phyloP scores from a whole-genome alignment of 1,284 basidiomycete genomes.

The Ganoderma boninense region DNA sequence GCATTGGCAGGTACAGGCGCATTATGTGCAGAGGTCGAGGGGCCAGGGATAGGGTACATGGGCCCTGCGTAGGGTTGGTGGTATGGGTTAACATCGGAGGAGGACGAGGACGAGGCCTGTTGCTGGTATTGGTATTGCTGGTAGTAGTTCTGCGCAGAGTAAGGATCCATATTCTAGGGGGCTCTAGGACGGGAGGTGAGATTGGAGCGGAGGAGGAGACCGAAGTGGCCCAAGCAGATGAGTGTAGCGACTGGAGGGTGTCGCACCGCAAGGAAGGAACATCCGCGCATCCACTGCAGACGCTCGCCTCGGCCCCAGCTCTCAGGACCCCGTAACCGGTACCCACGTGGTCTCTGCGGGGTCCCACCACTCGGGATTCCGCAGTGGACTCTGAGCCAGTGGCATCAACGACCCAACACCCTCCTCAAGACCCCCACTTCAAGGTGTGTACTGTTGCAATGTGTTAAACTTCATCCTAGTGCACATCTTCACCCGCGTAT shows the following conservation, averaged over 20 bases:
- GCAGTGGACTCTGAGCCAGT: constrained; percentile 12
- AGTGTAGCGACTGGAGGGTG: background rate
- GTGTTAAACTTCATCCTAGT: constrained; percentile 1
- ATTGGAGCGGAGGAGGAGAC: background rate
- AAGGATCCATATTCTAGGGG: constrained; percentile 52
- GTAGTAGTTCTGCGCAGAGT: constrained; percentile 47
- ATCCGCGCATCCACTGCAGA: background rate
- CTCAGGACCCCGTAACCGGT: constrained; percentile 19
- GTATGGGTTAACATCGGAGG: constrained; percentile 74
- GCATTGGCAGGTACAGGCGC: constrained; percentile 90
- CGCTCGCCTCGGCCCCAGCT: too few relatives aligned
- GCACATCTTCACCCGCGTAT: background rate
- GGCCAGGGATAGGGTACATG: constrained; percentile 69
- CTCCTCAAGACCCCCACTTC: constrained; percentile 51
- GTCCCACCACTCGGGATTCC: constrained; percentile 21
- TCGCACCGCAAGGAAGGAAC: background rate
- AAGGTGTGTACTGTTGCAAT: constrained; percentile 57
- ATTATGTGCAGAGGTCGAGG: constrained; percentile 68
- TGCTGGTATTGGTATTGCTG: constrained; percentile 59
- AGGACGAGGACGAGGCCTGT: constrained; percentile 23
- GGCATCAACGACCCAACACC: constrained; percentile 40
- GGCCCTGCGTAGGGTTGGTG: constrained; percentile 82
- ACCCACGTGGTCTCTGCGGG: constrained; percentile 21
- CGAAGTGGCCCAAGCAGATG: constrained; percentile 3
- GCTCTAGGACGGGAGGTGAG: background rate